These are phyloP conservation scores for Claviceps fusiformis DNA, from an alignment of 2,329 filamentous ascomycete genomes.

Conservation along the genomic window DNA sequence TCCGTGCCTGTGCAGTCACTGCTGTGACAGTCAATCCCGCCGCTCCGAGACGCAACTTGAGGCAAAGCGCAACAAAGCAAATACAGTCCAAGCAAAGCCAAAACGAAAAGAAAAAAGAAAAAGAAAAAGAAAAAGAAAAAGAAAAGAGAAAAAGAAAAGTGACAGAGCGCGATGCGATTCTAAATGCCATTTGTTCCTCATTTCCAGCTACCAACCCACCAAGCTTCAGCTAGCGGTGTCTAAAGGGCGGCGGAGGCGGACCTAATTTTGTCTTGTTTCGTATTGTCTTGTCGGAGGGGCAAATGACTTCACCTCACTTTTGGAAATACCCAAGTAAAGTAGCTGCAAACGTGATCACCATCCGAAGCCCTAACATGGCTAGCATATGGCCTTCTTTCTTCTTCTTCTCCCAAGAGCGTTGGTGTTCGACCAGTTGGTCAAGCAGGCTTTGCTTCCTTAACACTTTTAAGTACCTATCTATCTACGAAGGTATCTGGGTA, in stretches of 20 bases:
- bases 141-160: background rate
- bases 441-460: background rate
- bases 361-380: background rate
- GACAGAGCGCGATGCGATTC: background rate
- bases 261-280: background rate
- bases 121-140: background rate
- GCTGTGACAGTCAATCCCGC: background rate
- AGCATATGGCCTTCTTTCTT: background rate
- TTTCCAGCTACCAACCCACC: background rate
- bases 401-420: background rate
- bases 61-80: background rate
- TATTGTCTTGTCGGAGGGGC: background rate
- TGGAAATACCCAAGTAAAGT: no score
- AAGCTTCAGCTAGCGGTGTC: background rate
- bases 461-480: background rate
- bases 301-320: background rate
- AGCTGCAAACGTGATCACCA: no score
- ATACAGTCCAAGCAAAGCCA: background rate
- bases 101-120: background rate
- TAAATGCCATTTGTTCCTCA: background rate
- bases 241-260: background rate
- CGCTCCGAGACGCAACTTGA: background rate
- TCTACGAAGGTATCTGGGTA: background rate
- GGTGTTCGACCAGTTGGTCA: background rate
- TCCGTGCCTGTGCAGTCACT: background rate